A percentile compares a stretch with the other conserved stretches of the same genome.
These are phyloP conservation scores for Phialocephala subalpina DNA, from an alignment of 2,329 filamentous ascomycete species.

Conservation along the genomic window DNA sequence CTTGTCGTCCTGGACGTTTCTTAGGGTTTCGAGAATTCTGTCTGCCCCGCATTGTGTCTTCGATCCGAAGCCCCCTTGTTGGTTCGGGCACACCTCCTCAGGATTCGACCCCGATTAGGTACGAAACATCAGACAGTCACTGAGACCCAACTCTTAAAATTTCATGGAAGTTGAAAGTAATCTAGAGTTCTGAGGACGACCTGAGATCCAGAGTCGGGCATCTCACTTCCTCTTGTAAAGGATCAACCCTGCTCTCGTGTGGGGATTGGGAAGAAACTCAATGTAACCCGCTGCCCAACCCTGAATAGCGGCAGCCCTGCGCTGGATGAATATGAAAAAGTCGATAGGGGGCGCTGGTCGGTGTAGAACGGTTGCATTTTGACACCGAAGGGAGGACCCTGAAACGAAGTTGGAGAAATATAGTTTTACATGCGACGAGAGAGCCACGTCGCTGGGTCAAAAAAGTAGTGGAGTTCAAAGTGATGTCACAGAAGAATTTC, in stretches of 20 bases:
- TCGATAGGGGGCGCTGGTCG: background rate
- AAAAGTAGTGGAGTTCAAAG: background rate
- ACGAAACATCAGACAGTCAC: background rate
- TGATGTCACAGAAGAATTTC: background rate
- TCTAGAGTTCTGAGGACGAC: background rate
- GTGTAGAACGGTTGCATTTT: slow-evolving; percentile 5
- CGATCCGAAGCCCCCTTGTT: background rate
- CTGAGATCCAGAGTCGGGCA: background rate
- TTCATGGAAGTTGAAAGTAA: background rate
- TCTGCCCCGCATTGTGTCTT: background rate
- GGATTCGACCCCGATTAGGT: background rate
- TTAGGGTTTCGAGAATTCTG: background rate
- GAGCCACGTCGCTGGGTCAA: background rate
- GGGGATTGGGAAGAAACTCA: slow-evolving; percentile 10
- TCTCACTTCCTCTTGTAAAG: background rate
- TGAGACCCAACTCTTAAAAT: background rate
- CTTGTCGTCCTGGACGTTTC: background rate
- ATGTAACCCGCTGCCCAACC: background rate
- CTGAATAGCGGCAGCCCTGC: background rate
- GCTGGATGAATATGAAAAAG: background rate
- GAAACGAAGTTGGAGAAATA: background rate
- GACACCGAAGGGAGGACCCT: background rate
- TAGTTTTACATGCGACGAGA: background rate
- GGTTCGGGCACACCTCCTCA: background rate
- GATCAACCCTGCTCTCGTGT: background rate